phyloP scores from a whole-genome alignment of 1,139 yeast genomes.

The Taphrina sp. region DNA sequence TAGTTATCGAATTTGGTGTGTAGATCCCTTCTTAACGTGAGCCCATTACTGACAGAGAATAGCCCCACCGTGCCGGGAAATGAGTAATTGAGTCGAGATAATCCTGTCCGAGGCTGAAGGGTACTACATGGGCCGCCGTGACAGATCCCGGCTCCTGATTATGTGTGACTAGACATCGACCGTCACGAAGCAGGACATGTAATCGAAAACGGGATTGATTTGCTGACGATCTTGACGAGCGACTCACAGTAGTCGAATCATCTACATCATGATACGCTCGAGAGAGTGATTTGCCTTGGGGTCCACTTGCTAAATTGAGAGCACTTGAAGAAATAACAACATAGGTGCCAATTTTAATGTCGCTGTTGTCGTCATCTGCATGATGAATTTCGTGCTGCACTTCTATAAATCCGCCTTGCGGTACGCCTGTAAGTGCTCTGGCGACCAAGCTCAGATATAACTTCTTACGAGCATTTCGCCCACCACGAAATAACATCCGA shows the following conservation, averaged over 20 bases:
- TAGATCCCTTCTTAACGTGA: conserved; percentile 2
- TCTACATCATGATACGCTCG: background rate
- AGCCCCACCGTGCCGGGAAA: conserved; percentile 5
- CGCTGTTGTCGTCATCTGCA: background rate
- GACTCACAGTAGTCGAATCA: background rate
- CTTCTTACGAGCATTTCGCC: background rate
- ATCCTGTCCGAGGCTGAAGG: conserved; percentile 3
- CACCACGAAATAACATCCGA: background rate
- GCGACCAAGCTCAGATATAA: background rate
- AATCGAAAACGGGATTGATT: conserved; percentile 2
- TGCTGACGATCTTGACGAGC: conserved; percentile 4
- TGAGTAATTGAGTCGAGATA: conserved; percentile 1
- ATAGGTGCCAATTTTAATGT: background rate
- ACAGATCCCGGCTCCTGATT: conserved; percentile 4
- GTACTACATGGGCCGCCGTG: conserved; percentile 2
- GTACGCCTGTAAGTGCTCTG: background rate
- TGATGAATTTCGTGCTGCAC: background rate
- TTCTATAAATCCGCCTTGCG: background rate
- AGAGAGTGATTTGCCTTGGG: background rate
- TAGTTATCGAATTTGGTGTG: conserved; percentile 5
- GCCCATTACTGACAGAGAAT: conserved; percentile 5
- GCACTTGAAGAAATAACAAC: background rate
- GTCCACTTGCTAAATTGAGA: background rate
- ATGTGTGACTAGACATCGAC: background rate
- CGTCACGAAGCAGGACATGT: conserved; percentile 1